These are phyloP conservation scores for Solanum chilense DNA, from an alignment of 257 asterid species.

Conservation along the genomic window DNA sequence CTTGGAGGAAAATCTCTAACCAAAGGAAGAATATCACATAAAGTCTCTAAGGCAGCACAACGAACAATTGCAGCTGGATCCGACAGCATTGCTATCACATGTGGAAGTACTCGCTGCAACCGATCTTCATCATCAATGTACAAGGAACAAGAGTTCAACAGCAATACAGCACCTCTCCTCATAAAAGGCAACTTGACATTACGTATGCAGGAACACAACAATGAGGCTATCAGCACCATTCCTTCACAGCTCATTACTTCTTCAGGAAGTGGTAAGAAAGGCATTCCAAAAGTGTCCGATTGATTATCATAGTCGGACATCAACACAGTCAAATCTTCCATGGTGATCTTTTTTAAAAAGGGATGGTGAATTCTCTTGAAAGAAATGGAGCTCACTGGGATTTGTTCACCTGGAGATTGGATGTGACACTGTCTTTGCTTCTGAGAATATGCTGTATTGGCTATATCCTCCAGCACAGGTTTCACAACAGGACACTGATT, in stretches of 20 bases:
- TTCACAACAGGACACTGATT: constrained; percentile 27
- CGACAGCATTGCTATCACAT: constrained; percentile 85
- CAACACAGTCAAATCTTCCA: constrained; percentile 59
- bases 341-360: constrained; percentile 64
- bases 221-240: constrained; percentile 95
- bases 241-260: constrained; percentile 69
- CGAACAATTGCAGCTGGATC: constrained; percentile 99
- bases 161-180: constrained; percentile 85
- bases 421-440: constrained; percentile 34
- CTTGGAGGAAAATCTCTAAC: constrained; percentile 98
- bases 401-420: constrained; percentile 71
- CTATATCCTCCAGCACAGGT: constrained; percentile 29
- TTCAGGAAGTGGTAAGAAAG: constrained; percentile 77
- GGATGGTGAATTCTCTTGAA: constrained; percentile 79
- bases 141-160: constrained; percentile 85
- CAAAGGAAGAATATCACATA: constrained; percentile 92
- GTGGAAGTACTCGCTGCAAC: constrained; percentile 95
- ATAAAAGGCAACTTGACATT: constrained; percentile 90
- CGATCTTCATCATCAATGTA: constrained; percentile 93
- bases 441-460: constrained; percentile 26
- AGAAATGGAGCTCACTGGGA: constrained; percentile 55
- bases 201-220: constrained; percentile 93
- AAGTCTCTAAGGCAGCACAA: constrained; percentile 91
- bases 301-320: constrained; percentile 65
- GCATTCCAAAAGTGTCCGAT: constrained; percentile 94